Evolutionary conservation across 768 basidiomycete species (phyloP).

Genomic region (Leucosporidium creatinivorum): DNA sequence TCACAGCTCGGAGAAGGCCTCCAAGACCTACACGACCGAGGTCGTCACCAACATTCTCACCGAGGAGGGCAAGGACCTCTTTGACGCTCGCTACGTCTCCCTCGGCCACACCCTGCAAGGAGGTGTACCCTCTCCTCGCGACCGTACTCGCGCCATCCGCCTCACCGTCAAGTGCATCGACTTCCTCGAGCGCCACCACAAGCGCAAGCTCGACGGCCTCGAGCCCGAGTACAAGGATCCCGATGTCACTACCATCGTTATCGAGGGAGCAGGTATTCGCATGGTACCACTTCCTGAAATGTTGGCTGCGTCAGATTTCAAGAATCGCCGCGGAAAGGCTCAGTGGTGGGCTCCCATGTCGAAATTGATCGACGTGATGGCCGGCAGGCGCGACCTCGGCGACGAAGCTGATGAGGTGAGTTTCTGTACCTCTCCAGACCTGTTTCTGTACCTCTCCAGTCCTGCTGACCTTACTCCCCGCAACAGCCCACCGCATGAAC

Average conservation of each 20-base stretch:
- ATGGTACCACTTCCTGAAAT: constrained; percentile 83
- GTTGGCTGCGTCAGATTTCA: constrained; percentile 80
- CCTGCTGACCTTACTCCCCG: too few relatives aligned
- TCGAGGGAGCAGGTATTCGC: constrained; percentile 69
- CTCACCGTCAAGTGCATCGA: constrained; percentile 86
- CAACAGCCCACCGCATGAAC: too few relatives aligned
- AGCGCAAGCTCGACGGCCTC: constrained; percentile 51
- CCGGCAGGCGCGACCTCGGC: constrained; percentile 21
- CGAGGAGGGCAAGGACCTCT: constrained; percentile 85
- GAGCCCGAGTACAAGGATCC: constrained; percentile 2
- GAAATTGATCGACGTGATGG: constrained; percentile 25
- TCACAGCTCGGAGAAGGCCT: constrained; percentile 73
- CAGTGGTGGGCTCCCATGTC: constrained; percentile 37
- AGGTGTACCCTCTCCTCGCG: constrained; percentile 87
- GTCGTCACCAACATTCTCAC: constrained; percentile 88
- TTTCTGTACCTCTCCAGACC: too few relatives aligned
- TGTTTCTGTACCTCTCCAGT: too few relatives aligned
- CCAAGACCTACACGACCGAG: constrained; percentile 80
- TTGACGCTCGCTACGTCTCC: constrained; percentile 91
- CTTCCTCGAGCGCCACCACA: constrained; percentile 67
- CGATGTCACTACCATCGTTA: constrained; percentile 76
- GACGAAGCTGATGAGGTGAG: too few relatives aligned
- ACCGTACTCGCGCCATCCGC: constrained; percentile 82
- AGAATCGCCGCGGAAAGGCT: constrained; percentile 54
- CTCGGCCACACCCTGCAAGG: constrained; percentile 96